Evolutionary conservation across 345 rosid species (phyloP).

Genomic region (Iberis pinnata): DNA sequence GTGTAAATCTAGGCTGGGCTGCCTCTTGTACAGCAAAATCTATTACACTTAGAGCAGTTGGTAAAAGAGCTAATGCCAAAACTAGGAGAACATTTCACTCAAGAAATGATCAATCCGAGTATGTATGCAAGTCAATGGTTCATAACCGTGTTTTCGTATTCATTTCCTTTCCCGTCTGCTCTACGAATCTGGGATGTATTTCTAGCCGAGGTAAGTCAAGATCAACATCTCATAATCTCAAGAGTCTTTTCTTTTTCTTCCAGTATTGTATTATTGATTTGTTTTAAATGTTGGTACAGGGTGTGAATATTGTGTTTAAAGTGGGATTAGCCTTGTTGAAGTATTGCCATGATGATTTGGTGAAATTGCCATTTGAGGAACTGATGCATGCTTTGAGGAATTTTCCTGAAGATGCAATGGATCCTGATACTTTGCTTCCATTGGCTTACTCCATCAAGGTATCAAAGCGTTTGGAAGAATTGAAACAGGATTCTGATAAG

Average conservation of each 20-base stretch:
- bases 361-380: constrained; percentile 86
- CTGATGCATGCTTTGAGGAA: constrained; percentile 83
- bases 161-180: constrained; percentile 86
- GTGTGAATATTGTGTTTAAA: constrained; percentile 89
- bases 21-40: constrained; percentile 88
- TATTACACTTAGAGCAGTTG: constrained; percentile 69
- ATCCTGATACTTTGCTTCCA: constrained; percentile 83
- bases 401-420: constrained; percentile 87
- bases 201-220: constrained; percentile 65
- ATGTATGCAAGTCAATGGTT: constrained; percentile 99
- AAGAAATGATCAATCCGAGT: constrained; percentile 94
- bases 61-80: constrained; percentile 79
- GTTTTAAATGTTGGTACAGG: constrained; percentile 35
- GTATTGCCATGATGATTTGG: constrained; percentile 90
- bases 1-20: constrained; percentile 58
- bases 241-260: neutral
- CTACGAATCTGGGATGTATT: constrained; percentile 98
- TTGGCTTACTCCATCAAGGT: constrained; percentile 93
- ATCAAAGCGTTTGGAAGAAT: constrained; percentile 58
- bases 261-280: neutral
- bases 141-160: constrained; percentile 89
- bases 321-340: constrained; percentile 87
- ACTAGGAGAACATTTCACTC: constrained; percentile 78
- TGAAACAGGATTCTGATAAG: constrained; percentile 53
- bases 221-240: neutral